A percentile compares a stretch with the other conserved stretches of the same genome.
phyloP scores from a whole-genome alignment of 768 basidiomycete species.

The Pulveroboletus sp. region DNA sequence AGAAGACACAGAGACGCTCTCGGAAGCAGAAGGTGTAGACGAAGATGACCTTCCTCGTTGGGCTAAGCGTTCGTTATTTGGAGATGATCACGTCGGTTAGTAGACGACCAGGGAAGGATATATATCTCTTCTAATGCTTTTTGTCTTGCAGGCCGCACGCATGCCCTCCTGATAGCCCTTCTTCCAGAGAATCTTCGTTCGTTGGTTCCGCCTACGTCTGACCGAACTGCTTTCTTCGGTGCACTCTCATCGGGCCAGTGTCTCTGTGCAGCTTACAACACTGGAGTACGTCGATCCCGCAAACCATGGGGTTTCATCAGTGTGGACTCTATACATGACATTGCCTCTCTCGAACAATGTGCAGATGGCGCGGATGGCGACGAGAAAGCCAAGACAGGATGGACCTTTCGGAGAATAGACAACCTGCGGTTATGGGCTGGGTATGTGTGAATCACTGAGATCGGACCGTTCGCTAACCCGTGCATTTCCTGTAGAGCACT shows the following conservation, averaged over 20 bases:
- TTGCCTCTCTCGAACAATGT: conserved; percentile 60
- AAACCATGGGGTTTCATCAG: conserved; percentile 90
- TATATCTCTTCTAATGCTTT: conserved; percentile 2
- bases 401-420: conserved; percentile 86
- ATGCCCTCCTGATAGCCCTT: conserved; percentile 57
- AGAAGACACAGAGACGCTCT: conserved; percentile 48
- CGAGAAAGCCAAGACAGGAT: conserved; percentile 54
- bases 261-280: conserved; percentile 79
- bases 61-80: conserved; percentile 63
- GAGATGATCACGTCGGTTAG: conserved; percentile 58
- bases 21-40: conserved; percentile 45
- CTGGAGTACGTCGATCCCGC: conserved; percentile 73
- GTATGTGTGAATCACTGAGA: conserved; percentile 41
- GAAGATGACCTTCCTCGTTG: conserved; percentile 76
- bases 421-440: conserved; percentile 85
- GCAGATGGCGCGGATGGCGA: conserved; percentile 35
- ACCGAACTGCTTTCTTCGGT: conserved; percentile 42
- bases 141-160: conserved; percentile 54
- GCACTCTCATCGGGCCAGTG: conserved; percentile 74
- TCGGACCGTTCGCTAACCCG: neutral
- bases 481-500: conserved; percentile 53
- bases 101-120: conserved; percentile 8
- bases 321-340: conserved; percentile 74
- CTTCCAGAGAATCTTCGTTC: conserved; percentile 57
- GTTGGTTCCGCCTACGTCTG: conserved; percentile 34